A percentile compares a stretch with the other conserved stretches of the same genome.
Evolutionary conservation across 1,284 basidiomycete species (phyloP).

Genomic region (Leccinum huronense): DNA sequence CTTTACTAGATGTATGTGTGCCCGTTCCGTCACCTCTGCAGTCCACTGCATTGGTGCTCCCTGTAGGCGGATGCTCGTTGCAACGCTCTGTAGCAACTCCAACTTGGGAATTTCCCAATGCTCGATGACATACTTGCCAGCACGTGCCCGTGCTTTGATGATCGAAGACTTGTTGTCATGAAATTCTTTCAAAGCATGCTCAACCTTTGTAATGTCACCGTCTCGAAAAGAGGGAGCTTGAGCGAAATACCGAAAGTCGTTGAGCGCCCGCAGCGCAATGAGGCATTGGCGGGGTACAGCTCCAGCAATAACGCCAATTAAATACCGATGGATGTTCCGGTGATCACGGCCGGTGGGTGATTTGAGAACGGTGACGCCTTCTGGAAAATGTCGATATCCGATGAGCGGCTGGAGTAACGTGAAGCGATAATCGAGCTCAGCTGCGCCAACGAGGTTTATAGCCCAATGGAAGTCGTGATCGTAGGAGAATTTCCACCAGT

Average conservation of each 20-base stretch:
- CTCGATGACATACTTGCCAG: too few species aligned
- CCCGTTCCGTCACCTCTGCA: background rate
- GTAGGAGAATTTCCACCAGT: too few species aligned
- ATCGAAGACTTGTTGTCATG: background rate
- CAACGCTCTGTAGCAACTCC: background rate
- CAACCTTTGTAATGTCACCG: background rate
- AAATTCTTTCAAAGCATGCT: background rate
- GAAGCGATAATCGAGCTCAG: background rate
- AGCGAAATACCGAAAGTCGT: background rate
- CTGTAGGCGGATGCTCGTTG: background rate
- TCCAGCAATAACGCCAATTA: background rate
- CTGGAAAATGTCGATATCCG: background rate
- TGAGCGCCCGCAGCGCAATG: background rate
- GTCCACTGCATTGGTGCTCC: background rate
- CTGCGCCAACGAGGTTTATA: background rate
- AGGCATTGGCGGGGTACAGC: background rate
- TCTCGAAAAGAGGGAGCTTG: background rate
- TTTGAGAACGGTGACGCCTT: background rate
- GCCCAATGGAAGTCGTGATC: background rate
- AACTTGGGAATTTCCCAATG: background rate
- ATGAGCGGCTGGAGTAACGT: background rate
- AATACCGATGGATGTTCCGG: background rate
- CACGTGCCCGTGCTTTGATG: background rate
- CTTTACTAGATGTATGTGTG: background rate
- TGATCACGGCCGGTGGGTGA: background rate